Evolutionary conservation across 805 yeast genomes (phyloP).

Genomic region (Candida tibetensis): DNA sequence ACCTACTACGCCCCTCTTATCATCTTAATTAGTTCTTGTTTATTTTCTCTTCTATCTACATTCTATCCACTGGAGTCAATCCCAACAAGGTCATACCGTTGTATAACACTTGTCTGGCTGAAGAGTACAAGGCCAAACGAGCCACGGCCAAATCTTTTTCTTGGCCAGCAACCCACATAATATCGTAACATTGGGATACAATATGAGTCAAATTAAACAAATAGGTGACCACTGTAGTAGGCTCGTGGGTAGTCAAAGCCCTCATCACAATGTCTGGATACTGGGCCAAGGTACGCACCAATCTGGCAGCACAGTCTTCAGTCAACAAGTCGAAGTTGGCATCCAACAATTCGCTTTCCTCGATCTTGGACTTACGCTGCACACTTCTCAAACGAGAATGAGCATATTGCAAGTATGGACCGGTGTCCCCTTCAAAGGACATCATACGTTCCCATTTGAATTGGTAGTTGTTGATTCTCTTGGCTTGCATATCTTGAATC

Average conservation of each 20-base stretch:
- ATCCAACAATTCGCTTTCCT: slow-evolving; percentile 37
- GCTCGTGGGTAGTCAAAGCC: slow-evolving; percentile 84
- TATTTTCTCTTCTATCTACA: slow-evolving; percentile 59
- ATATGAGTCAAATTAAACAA: slow-evolving; percentile 88
- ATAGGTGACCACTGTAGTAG: slow-evolving; percentile 91
- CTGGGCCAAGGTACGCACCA: slow-evolving; percentile 77
- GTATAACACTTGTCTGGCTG: slow-evolving; percentile 84
- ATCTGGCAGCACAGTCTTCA: slow-evolving; percentile 67
- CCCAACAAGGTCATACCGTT: slow-evolving; percentile 91
- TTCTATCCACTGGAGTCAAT: slow-evolving; percentile 97
- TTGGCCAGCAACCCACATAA: slow-evolving; percentile 96
- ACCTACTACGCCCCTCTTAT: too few relatives aligned
- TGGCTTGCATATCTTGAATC: slow-evolving; percentile 98
- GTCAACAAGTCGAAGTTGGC: slow-evolving; percentile 62
- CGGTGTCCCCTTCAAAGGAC: slow-evolving; percentile 98
- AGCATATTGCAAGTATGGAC: slow-evolving; percentile 97
- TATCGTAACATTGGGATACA: slow-evolving; percentile 94
- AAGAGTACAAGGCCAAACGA: slow-evolving; percentile 83
- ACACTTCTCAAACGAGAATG: slow-evolving; percentile 95
- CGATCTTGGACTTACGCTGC: slow-evolving; percentile 70
- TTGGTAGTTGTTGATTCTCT: slow-evolving; percentile 92
- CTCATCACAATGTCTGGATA: slow-evolving; percentile 87
- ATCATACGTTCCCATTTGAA: slow-evolving; percentile 98
- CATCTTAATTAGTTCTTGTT: too few relatives aligned
- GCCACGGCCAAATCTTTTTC: slow-evolving; percentile 81